phyloP scores from a whole-genome alignment of 495 filamentous ascomycete species.

The Melanomma pulvis-pyrius region DNA sequence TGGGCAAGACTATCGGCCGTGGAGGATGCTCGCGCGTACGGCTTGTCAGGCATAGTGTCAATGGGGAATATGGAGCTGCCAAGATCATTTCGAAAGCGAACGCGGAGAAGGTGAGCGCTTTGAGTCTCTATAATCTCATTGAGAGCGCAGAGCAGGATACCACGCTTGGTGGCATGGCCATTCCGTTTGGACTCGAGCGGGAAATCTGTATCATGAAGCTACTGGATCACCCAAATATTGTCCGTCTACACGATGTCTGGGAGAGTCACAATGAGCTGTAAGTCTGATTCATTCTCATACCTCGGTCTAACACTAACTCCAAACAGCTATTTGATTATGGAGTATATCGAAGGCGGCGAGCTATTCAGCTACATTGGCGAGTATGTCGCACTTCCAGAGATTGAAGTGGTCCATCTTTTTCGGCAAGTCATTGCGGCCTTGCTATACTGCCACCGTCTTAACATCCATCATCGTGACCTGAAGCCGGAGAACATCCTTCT shows the following conservation, averaged over 20 bases:
- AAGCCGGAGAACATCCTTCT: conserved; percentile 98
- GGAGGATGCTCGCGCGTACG: conserved; percentile 85
- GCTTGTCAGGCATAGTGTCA: conserved; percentile 72
- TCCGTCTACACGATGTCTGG: conserved; percentile 92
- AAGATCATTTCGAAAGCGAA: conserved; percentile 88
- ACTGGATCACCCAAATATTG: conserved; percentile 89
- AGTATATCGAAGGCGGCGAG: conserved; percentile 89
- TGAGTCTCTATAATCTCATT: conserved; percentile 71
- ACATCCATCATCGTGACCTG: conserved; percentile 93
- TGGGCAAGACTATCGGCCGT: conserved; percentile 82
- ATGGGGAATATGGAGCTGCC: conserved; percentile 78
- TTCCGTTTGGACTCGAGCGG: conserved; percentile 85
- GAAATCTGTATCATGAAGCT: conserved; percentile 96
- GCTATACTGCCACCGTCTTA: conserved; percentile 87
- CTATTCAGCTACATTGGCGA: conserved; percentile 79
- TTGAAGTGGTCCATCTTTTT: conserved; percentile 80
- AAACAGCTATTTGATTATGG: conserved; percentile 89
- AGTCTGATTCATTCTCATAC: conserved; percentile 42
- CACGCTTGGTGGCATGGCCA: conserved; percentile 53
- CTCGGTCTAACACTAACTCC: conserved; percentile 27
- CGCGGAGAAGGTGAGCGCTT: conserved; percentile 69
- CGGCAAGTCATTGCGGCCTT: conserved; percentile 92
- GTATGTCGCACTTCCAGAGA: conserved; percentile 68
- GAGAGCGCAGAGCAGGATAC: conserved; percentile 42
- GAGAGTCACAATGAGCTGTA: conserved; percentile 93